Evolutionary conservation across 2,329 filamentous ascomycete genomes (phyloP).

Genomic region (Fusarium multiceps): DNA sequence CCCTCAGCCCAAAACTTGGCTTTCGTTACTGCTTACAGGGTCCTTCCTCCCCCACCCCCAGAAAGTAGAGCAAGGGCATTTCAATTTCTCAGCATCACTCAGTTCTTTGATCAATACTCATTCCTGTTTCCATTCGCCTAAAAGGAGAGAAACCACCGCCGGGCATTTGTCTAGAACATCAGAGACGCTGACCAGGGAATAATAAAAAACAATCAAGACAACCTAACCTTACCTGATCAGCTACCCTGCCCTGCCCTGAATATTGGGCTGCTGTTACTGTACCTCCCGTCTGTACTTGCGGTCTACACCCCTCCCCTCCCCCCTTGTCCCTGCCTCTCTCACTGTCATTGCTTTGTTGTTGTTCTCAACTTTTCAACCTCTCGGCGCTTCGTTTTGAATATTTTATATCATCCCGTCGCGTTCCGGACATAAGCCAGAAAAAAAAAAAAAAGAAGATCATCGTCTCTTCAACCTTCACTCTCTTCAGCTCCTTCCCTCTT

Average conservation of each 20-base stretch:
- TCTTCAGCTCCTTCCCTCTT: neutral
- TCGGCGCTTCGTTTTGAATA: neutral
- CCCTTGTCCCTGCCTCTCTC: conserved; percentile 10
- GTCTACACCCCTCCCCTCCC: conserved; percentile 11
- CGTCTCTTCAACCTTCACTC: neutral
- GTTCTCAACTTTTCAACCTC: neutral
- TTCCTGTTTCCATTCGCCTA: neutral
- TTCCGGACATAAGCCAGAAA: conserved; percentile 5
- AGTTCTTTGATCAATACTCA: neutral
- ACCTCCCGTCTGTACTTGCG: neutral
- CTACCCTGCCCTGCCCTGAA: neutral
- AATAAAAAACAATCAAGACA: neutral
- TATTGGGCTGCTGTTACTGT: neutral
- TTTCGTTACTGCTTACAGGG: neutral
- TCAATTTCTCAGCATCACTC: conserved; percentile 28
- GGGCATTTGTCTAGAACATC: conserved; percentile 14
- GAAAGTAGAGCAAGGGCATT: conserved; percentile 4
- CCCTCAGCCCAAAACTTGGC: neutral
- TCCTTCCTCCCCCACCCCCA: neutral
- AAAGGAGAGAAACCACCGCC: conserved; percentile 4
- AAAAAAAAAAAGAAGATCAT: neutral
- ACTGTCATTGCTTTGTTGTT: conserved; percentile 27
- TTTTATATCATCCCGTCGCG: conserved; percentile 15
- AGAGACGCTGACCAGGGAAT: conserved; percentile 6
- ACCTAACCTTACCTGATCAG: neutral